Evolutionary conservation across 2,329 filamentous ascomycete species (phyloP), one percentile per base, ranked within the genome.

Genomic region (Dactylellina cionopaga): DNA sequence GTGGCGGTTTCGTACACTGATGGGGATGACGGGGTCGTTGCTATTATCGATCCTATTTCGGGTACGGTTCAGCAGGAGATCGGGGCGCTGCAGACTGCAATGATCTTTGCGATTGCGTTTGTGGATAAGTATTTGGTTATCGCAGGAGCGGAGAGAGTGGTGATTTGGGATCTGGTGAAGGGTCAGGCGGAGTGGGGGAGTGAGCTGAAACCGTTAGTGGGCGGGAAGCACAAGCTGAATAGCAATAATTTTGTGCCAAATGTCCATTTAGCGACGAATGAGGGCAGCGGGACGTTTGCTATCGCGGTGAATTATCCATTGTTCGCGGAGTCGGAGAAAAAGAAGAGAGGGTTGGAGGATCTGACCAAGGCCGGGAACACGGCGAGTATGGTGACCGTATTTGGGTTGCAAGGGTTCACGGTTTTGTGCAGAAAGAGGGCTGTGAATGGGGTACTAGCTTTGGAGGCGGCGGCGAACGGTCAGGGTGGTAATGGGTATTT

Each of bases 151-250:
- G 85, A 89, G 43, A 85, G 87, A 25, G 84, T 97, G 6, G 84
- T 87, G 39, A 89, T 96, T 33, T 96, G 92, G 83, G 91, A 99
- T 79, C 85, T 96, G 9, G 91, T 98, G 5, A 84, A 88, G 54
- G 91, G 96, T 77, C 85, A 89, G 76, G 84, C 93, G 47, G 85
- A 87, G 33, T 92, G 90, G 77, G 87, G 51, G 1, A 64, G 66
- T 27, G 56, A 71, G 10, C 25, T 71, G 24, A 46, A 44, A 13
- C 33, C 66, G 3, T 54, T 71, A 19, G 66, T 64, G 0, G 58
- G 51, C 2, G 41, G 33, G 5, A 31, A 19, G 4, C 56, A 51
- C 5, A 15, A 43, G 3, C 37, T 71, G 1, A 33, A 56, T 25
- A 47, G 35, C 35, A 51, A 64, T 33, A 63, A 56, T 41, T 71